Conservation (phyloP, 2,329 filamentous ascomycete genomes). For the Cytospora mali region DNA sequence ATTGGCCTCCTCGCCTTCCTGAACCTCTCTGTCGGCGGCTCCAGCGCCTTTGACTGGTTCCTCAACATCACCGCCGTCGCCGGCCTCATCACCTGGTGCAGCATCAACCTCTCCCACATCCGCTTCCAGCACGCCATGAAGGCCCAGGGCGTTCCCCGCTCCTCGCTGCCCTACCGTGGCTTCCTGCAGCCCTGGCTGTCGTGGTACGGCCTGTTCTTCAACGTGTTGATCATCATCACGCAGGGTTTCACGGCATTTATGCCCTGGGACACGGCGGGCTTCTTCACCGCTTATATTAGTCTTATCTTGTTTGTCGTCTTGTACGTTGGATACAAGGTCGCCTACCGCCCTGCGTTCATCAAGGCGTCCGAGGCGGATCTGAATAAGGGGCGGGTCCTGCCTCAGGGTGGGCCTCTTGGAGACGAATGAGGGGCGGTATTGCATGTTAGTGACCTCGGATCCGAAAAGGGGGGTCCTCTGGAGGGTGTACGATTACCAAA, state of each 20-base stretch:
- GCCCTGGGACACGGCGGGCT: conserved; percentile 59
- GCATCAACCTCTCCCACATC: conserved; percentile 66
- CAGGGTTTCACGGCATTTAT: conserved; percentile 72
- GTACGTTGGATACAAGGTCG: conserved; percentile 62
- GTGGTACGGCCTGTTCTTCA: conserved; percentile 68
- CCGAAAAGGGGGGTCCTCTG: neutral
- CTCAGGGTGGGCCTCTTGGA: neutral
- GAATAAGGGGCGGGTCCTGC: conserved; percentile 29
- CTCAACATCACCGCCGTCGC: conserved; percentile 71
- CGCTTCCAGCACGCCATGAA: conserved; percentile 64
- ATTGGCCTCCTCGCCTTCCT: conserved; percentile 69
- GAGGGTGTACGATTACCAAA: neutral
- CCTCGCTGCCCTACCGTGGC: conserved; percentile 61
- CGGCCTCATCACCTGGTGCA: conserved; percentile 71
- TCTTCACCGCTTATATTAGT: conserved; percentile 67
- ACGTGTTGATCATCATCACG: conserved; percentile 64
- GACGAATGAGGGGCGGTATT: neutral
- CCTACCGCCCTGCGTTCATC: conserved; percentile 36
- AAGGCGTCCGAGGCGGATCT: conserved; percentile 32
- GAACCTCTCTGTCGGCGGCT: conserved; percentile 62
- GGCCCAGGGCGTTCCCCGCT: conserved; percentile 59
- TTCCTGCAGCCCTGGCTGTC: conserved; percentile 65
- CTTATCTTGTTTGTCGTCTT: conserved; percentile 64
- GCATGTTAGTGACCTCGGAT: neutral
- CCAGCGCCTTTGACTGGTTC: conserved; percentile 70